phyloP scores from a whole-genome alignment of 306 rosid genomes.

The Lotus japonicus region DNA sequence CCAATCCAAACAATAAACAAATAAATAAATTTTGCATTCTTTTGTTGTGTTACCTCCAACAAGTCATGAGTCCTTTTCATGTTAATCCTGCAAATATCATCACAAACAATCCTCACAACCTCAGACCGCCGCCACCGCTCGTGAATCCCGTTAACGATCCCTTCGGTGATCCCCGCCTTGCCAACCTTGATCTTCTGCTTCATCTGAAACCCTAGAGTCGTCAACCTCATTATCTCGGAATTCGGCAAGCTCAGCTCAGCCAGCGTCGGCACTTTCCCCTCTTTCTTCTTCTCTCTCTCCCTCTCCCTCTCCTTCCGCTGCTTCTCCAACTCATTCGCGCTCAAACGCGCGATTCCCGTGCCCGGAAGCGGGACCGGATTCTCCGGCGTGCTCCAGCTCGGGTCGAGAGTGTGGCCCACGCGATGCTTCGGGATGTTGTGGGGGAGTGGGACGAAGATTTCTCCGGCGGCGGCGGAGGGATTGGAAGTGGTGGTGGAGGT shows the following conservation, averaged over 20 bases:
- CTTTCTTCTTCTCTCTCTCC: conserved; percentile 14
- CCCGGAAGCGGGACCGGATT: conserved; percentile 72
- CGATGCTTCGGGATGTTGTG: conserved; percentile 46
- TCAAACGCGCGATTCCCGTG: conserved; percentile 37
- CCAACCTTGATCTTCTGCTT: conserved; percentile 69
- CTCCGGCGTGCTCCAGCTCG: conserved; percentile 81
- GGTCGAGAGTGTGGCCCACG: conserved; percentile 68
- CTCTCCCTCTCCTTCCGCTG: conserved; percentile 26
- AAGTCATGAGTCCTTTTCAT: conserved; percentile 93
- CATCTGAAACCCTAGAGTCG: conserved; percentile 41
- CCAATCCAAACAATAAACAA: background rate
- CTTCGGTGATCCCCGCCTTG: conserved; percentile 88
- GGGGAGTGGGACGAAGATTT: conserved; percentile 71
- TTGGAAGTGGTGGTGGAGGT: background rate
- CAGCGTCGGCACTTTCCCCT: conserved; percentile 54
- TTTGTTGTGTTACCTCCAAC: conserved; percentile 55
- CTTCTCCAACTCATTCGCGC: conserved; percentile 45
- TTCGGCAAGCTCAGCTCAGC: conserved; percentile 69
- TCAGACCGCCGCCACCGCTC: conserved; percentile 77
- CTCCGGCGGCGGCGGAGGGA: conserved; percentile 43
- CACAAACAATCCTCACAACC: conserved; percentile 69
- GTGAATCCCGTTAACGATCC: conserved; percentile 82
- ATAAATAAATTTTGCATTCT: no score
- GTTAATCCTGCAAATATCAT: conserved; percentile 67
- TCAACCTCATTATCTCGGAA: conserved; percentile 55